phyloP scores from a whole-genome alignment of 176 grass and related monocot species.

The Eremochloa ophiuroides region DNA sequence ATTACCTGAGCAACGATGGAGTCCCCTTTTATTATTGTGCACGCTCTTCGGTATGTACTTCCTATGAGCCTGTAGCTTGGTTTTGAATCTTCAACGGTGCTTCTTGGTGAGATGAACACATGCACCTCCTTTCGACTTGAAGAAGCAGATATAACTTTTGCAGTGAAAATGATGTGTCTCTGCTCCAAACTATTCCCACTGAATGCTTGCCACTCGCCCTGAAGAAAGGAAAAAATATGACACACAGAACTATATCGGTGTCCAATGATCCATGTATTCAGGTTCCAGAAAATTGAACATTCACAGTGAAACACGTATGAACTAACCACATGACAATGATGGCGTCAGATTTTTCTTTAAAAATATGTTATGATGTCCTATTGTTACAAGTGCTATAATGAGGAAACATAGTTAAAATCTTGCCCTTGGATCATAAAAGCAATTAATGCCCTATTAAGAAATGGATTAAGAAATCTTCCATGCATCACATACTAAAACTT shows the following conservation, averaged over 20 bases:
- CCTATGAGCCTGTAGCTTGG: constrained; percentile 60
- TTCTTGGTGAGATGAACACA: constrained; percentile 50
- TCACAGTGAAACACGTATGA: background rate
- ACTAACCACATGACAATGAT: background rate
- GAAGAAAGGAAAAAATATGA: constrained; percentile 8
- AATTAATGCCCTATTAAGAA: background rate
- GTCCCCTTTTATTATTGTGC: constrained; percentile 68
- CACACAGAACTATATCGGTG: background rate
- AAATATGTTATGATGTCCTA: background rate
- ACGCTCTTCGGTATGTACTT: constrained; percentile 67
- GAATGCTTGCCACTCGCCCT: constrained; percentile 78
- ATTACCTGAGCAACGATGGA: constrained; percentile 84
- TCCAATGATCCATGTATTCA: background rate
- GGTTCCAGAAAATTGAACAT: background rate
- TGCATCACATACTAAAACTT: background rate
- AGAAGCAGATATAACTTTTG: constrained; percentile 41
- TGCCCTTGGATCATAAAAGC: background rate
- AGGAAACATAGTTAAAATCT: background rate
- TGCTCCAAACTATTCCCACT: constrained; percentile 51
- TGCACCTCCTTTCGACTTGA: constrained; percentile 51
- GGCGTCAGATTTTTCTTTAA: background rate
- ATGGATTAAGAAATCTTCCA: background rate
- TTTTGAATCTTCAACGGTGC: constrained; percentile 44
- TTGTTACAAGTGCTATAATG: background rate
- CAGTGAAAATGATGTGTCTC: constrained; percentile 52